phyloP scores from a whole-genome alignment of 2,329 filamentous ascomycete species.

The Xylaria digitata region DNA sequence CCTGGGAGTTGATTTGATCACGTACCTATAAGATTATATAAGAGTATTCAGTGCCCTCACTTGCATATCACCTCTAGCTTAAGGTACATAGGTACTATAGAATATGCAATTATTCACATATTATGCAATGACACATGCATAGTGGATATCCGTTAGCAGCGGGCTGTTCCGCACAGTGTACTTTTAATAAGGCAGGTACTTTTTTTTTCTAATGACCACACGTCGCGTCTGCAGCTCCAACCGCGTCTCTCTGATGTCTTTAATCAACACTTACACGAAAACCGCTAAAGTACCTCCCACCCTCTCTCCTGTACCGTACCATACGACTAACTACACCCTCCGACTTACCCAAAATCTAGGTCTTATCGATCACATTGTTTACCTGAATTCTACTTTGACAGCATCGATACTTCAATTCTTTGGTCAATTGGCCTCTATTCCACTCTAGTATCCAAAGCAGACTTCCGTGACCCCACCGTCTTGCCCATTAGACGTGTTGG shows the following conservation, averaged over 20 bases:
- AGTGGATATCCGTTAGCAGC: slow-evolving; percentile 3
- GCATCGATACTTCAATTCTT: slow-evolving; percentile 34
- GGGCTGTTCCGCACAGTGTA: slow-evolving; percentile 36
- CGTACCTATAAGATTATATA: too few relatives aligned
- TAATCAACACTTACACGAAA: slow-evolving; percentile 39
- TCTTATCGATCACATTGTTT: slow-evolving; percentile 17
- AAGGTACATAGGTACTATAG: too few relatives aligned
- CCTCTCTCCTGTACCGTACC: slow-evolving; percentile 11
- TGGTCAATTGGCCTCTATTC: slow-evolving; percentile 28
- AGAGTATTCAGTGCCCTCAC: too few relatives aligned
- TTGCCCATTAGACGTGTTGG: slow-evolving; percentile 11
- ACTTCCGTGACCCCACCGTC: slow-evolving; percentile 6
- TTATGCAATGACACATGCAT: background rate
- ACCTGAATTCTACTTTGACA: slow-evolving; percentile 34
- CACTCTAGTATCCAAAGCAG: background rate
- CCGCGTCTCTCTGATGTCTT: slow-evolving; percentile 40
- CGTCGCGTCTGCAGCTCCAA: slow-evolving; percentile 39
- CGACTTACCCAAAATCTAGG: slow-evolving; percentile 13
- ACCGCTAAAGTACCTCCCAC: slow-evolving; percentile 33
- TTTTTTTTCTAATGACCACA: slow-evolving; percentile 22
- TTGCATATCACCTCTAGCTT: too few relatives aligned
- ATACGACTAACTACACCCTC: slow-evolving; percentile 23
- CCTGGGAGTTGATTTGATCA: too few relatives aligned
- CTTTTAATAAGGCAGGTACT: background rate
- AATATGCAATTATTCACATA: background rate